These are phyloP conservation scores for Orbilia oligospora DNA, from an alignment of 2,329 filamentous ascomycete genomes.

Conservation along the genomic window DNA sequence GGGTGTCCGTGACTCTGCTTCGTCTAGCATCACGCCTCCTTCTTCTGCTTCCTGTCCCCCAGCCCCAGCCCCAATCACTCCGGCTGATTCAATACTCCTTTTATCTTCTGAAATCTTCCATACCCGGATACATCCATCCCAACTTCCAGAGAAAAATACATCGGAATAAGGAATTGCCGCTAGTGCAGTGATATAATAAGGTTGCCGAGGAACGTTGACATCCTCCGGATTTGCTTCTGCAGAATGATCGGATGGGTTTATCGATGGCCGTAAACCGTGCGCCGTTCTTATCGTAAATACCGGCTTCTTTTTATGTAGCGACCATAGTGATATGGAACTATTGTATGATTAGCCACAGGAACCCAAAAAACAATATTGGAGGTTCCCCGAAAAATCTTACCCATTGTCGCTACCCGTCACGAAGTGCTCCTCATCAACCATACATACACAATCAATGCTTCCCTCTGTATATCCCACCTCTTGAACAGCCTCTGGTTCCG, in stretches of 20 bases:
- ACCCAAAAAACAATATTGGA: background rate
- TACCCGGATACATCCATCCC: conserved; percentile 88
- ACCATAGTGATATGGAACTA: conserved; percentile 81
- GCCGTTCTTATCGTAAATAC: conserved; percentile 83
- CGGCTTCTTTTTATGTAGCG: conserved; percentile 92
- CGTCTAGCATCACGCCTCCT: conserved; percentile 58
- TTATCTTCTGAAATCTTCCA: conserved; percentile 91
- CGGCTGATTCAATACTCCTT: conserved; percentile 79
- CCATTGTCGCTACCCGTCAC: conserved; percentile 96
- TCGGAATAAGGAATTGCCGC: conserved; percentile 90
- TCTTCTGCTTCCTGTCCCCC: conserved; percentile 61
- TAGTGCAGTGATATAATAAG: conserved; percentile 92
- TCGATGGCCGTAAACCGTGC: conserved; percentile 84
- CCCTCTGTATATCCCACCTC: conserved; percentile 75
- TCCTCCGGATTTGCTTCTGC: conserved; percentile 78
- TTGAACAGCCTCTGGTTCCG: conserved; percentile 64
- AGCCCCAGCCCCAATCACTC: conserved; percentile 73
- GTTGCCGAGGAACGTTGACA: conserved; percentile 76
- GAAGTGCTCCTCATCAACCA: conserved; percentile 89
- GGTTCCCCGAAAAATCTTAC: conserved; percentile 63
- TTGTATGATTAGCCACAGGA: background rate
- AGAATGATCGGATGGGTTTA: conserved; percentile 78
- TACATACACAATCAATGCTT: conserved; percentile 90
- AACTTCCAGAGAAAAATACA: conserved; percentile 89
- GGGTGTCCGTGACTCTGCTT: conserved; percentile 60